A percentile compares a stretch with the other conserved stretches of the same genome.
phyloP scores from a whole-genome alignment of 2,329 filamentous ascomycete species.

The Fusarium albidum region DNA sequence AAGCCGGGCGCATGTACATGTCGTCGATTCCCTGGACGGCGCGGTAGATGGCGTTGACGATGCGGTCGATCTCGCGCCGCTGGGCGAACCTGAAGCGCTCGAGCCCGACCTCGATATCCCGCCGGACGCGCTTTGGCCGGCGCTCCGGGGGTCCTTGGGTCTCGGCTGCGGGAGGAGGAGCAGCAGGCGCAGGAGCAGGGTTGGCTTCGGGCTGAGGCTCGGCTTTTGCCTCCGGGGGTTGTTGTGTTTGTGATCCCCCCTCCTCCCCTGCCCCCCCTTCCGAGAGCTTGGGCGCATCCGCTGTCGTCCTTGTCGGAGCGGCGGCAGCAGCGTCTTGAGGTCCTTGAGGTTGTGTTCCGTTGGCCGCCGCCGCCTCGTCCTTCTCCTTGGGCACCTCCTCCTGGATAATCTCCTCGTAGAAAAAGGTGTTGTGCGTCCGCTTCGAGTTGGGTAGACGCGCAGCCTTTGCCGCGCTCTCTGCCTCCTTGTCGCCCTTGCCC shows the following conservation, averaged over 20 bases:
- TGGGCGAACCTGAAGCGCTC: constrained; percentile 77
- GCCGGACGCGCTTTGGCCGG: constrained; percentile 65
- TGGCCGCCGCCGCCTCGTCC: constrained; percentile 29
- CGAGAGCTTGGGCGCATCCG: constrained; percentile 40
- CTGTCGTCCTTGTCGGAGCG: constrained; percentile 3
- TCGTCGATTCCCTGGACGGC: constrained; percentile 85
- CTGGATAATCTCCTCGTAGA: constrained; percentile 73
- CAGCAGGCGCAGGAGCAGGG: constrained; percentile 9
- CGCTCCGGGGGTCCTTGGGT: constrained; percentile 48
- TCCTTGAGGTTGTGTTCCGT: constrained; percentile 31
- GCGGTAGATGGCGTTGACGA: constrained; percentile 84
- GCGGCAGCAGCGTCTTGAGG: constrained; percentile 12
- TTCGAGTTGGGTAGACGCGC: constrained; percentile 76
- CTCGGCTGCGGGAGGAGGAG: constrained; percentile 31
- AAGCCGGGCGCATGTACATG: constrained; percentile 80
- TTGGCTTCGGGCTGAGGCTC: constrained; percentile 34
- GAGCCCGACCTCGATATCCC: constrained; percentile 78
- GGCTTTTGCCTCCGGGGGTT: constrained; percentile 30
- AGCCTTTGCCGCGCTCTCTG: constrained; percentile 62
- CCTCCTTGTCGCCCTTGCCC: constrained; percentile 62
- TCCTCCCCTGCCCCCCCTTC: constrained; percentile 37
- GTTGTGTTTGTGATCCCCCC: constrained; percentile 31
- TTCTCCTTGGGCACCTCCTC: constrained; percentile 58
- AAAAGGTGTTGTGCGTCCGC: constrained; percentile 72
- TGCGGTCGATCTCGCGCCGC: constrained; percentile 79